Conservation (phyloP, 129 eudicot species). For the Ambrosia trifida region DNA sequence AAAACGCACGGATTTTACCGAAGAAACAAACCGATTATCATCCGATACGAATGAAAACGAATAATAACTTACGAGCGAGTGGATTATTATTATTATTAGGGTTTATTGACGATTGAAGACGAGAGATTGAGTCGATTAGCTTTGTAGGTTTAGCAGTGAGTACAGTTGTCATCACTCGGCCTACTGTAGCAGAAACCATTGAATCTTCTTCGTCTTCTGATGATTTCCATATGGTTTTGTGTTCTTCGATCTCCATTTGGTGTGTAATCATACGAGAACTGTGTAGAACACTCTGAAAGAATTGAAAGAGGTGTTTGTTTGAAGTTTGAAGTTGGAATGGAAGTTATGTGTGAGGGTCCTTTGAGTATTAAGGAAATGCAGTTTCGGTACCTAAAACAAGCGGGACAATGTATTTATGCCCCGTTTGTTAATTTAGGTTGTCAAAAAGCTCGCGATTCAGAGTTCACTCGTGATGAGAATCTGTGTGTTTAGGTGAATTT, state of each 20-base stretch:
- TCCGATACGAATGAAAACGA: not conserved
- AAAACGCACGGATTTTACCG: not conserved
- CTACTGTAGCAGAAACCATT: conserved; percentile 59
- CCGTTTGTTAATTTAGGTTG: no score
- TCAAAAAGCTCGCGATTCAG: no score
- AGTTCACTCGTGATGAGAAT: no score
- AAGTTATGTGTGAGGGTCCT: no score
- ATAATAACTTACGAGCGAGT: conserved; percentile 39
- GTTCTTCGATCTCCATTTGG: conserved; percentile 37
- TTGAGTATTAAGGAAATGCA: no score
- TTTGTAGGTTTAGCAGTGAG: conserved; percentile 63
- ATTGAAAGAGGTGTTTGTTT: not conserved
- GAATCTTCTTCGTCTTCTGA: conserved; percentile 44
- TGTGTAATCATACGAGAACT: conserved; percentile 9
- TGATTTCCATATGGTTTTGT: conserved; percentile 34
- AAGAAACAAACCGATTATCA: not conserved
- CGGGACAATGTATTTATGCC: no score
- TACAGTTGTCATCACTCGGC: conserved; percentile 69
- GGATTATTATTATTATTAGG: conserved; percentile 32
- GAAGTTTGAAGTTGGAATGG: not conserved
- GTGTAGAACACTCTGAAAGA: not conserved
- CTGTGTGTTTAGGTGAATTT: no score
- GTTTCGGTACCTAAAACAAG: no score
- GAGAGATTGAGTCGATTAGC: conserved; percentile 66
- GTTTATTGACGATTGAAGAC: conserved; percentile 56